Evolutionary conservation across 441 rosid species (phyloP).

Genomic region (Euphorbia schlechtendalii): DNA sequence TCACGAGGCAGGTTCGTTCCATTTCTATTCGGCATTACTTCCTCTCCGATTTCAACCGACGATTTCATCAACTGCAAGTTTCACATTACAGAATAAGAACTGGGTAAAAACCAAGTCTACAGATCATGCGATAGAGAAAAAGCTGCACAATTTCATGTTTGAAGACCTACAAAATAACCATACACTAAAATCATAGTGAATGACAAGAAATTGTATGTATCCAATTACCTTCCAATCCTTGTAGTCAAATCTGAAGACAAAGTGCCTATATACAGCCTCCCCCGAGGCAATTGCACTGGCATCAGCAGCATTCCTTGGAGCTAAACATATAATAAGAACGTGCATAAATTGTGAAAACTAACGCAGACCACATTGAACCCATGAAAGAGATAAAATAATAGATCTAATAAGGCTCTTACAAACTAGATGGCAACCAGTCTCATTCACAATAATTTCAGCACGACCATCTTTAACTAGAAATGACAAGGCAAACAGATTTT

Average conservation of each 20-base stretch:
- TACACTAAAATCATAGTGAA: not conserved
- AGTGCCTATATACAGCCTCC: conserved; percentile 46
- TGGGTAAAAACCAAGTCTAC: not conserved
- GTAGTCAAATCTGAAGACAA: conserved; percentile 59
- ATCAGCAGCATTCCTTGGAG: conserved; percentile 56
- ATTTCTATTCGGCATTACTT: conserved; percentile 44
- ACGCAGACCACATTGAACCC: not conserved
- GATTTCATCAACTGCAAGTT: conserved; percentile 32
- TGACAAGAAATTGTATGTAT: not conserved
- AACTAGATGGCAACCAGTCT: conserved; percentile 52
- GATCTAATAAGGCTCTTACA: conserved; percentile 34
- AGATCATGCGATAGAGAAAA: too few species aligned
- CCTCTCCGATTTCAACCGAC: conserved; percentile 32
- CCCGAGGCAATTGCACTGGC: conserved; percentile 36
- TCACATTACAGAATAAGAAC: not conserved
- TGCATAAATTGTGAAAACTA: not conserved
- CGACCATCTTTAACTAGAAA: conserved; percentile 81
- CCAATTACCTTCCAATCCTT: conserved; percentile 63
- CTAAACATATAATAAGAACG: conserved; percentile 25
- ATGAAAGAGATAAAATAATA: not conserved
- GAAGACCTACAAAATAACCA: not conserved
- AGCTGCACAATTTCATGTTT: too few species aligned
- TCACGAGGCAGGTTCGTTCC: conserved; percentile 18
- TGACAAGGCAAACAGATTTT: conserved; percentile 71
- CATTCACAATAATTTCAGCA: conserved; percentile 43